These are phyloP conservation scores for Petunia hybrid DNA, from an alignment of 305 asterid species.

Conservation along the genomic window DNA sequence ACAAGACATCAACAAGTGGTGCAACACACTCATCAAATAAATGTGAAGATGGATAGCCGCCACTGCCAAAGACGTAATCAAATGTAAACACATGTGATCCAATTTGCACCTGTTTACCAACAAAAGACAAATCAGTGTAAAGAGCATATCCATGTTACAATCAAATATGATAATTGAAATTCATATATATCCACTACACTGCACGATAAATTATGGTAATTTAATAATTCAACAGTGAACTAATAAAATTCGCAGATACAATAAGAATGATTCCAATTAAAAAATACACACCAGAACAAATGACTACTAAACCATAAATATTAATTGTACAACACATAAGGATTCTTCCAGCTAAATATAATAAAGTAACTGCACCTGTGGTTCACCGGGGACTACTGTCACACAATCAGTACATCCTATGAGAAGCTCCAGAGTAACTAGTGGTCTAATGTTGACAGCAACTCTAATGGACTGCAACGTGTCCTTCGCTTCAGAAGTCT, in stretches of 20 bases:
- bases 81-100: conserved; percentile 96
- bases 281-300: not conserved
- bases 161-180: conserved; percentile 12
- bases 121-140: conserved; percentile 17
- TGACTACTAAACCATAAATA: not conserved
- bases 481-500: conserved; percentile 53
- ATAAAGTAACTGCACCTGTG: conserved; percentile 63
- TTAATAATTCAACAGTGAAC: conserved; percentile 8
- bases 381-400: conserved; percentile 72
- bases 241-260: not conserved
- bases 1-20: conserved; percentile 83
- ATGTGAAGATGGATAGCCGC: conserved; percentile 60
- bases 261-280: not conserved
- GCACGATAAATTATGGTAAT: not conserved
- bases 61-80: conserved; percentile 78
- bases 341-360: not conserved
- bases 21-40: conserved; percentile 82
- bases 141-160: not conserved
- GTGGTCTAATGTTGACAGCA: conserved; percentile 84
- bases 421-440: conserved; percentile 90
- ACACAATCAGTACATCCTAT: conserved; percentile 90
- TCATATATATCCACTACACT: not conserved
- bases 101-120: conserved; percentile 77
- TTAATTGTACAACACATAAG: not conserved
- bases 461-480: conserved; percentile 84